Evolutionary conservation across 306 rosid species (phyloP).

Genomic region (Inga laurina): DNA sequence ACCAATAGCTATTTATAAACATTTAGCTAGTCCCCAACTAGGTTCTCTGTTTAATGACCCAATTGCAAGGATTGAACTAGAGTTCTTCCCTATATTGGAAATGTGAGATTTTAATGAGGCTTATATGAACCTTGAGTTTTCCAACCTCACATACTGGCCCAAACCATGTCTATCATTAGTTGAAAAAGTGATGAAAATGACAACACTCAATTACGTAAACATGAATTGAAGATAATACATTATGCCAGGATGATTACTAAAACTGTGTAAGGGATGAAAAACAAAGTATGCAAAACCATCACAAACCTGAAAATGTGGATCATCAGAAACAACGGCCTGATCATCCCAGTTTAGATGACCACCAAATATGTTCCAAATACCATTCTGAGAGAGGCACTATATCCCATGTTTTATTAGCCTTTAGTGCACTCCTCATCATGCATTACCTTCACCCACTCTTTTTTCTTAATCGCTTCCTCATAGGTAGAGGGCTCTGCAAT

Average conservation of each 20-base stretch:
- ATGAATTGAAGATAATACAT: not conserved
- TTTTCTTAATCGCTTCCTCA: too few species aligned
- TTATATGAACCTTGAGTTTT: not conserved
- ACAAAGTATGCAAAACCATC: conserved; percentile 11
- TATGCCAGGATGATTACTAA: conserved; percentile 7
- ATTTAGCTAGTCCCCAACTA: not conserved
- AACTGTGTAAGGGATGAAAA: not conserved
- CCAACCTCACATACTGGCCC: not conserved
- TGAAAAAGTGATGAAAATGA: not conserved
- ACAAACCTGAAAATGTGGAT: conserved; percentile 97
- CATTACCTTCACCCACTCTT: too few species aligned
- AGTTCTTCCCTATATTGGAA: not conserved
- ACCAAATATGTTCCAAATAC: conserved; percentile 95
- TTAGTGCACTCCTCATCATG: too few species aligned
- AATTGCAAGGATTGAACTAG: not conserved
- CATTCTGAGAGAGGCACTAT: too few species aligned
- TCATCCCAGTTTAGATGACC: conserved; percentile 96
- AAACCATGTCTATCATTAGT: not conserved
- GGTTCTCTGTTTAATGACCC: not conserved
- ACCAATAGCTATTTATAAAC: not conserved
- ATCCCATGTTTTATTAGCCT: too few species aligned
- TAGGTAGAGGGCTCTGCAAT: too few species aligned
- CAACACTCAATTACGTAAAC: not conserved
- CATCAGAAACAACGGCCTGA: conserved; percentile 91
- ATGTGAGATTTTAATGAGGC: not conserved